A percentile compares a stretch with the other conserved stretches of the same genome.
Evolutionary conservation across 2,329 filamentous ascomycete species (phyloP).

Genomic region (Microsporum ferrugineum): DNA sequence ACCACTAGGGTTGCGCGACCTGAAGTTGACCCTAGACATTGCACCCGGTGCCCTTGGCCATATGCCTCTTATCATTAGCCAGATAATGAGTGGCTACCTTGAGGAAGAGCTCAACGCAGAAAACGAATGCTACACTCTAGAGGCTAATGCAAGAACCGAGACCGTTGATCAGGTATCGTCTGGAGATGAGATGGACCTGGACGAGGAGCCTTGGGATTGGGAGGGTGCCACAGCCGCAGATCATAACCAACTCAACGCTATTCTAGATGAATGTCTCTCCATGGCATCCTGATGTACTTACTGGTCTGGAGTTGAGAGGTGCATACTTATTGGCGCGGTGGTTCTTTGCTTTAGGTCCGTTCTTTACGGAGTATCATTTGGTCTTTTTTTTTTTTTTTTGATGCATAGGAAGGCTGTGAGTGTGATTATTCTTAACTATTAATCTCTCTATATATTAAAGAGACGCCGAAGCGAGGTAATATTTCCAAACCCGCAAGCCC

Average conservation of each 20-base stretch:
- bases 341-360: neutral
- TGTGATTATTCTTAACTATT: neutral
- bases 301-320: neutral
- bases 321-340: neutral
- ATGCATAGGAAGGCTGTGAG: neutral
- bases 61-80: constrained; percentile 62
- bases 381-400: neutral
- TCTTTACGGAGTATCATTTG: neutral
- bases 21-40: constrained; percentile 64
- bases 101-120: constrained; percentile 60
- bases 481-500: too few relatives aligned
- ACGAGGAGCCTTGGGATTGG: constrained; percentile 29
- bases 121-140: constrained; percentile 23
- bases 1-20: constrained; percentile 64
- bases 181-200: constrained; percentile 31
- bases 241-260: constrained; percentile 27
- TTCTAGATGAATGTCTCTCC: constrained; percentile 34
- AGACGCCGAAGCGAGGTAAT: neutral
- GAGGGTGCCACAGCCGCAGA: constrained; percentile 28
- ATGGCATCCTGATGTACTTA: constrained; percentile 26
- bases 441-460: neutral
- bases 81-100: constrained; percentile 58
- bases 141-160: constrained; percentile 15
- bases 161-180: constrained; percentile 16
- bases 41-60: constrained; percentile 64